Percentiles rank a stretch among this genome's conserved stretches.
Evolutionary conservation across 2,329 filamentous ascomycete species (phyloP).

Genomic region (Aspergillus sp.): DNA sequence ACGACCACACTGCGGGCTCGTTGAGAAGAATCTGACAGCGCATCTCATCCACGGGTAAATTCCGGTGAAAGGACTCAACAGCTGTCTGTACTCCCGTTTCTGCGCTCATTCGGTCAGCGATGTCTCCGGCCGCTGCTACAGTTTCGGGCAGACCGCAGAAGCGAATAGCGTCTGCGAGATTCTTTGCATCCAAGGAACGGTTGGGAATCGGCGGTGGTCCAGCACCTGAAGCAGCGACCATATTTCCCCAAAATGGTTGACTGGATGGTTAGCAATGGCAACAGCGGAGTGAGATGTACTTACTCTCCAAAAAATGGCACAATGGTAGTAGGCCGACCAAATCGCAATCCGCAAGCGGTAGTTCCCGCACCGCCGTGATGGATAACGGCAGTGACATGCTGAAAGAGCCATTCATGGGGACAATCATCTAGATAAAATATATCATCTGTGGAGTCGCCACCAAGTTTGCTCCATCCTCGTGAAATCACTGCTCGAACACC

Average conservation of each 20-base stretch:
- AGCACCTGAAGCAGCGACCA: conserved; percentile 47
- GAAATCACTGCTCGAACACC: conserved; percentile 52
- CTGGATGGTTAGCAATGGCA: conserved; percentile 6
- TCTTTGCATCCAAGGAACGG: conserved; percentile 40
- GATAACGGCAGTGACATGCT: conserved; percentile 51
- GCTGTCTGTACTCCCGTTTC: conserved; percentile 40
- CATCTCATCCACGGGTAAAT: conserved; percentile 21
- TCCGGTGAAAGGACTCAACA: conserved; percentile 42
- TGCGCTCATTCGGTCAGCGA: conserved; percentile 34
- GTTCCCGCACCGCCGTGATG: conserved; percentile 59
- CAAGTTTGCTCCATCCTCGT: conserved; percentile 50
- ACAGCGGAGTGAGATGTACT: conserved; percentile 1
- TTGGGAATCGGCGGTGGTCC: conserved; percentile 47
- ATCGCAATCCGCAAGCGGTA: conserved; percentile 50
- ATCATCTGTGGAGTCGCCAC: conserved; percentile 27
- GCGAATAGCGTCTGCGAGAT: conserved; percentile 43
- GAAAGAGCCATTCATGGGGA: conserved; percentile 57
- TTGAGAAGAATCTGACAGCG: conserved; percentile 19
- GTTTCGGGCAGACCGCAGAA: conserved; percentile 39
- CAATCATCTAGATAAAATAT: conserved; percentile 52
- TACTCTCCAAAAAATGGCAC: conserved; percentile 55
- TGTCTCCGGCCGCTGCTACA: conserved; percentile 28
- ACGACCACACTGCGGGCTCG: conserved; percentile 25
- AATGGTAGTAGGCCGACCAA: conserved; percentile 49
- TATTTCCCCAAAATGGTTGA: conserved; percentile 53